phyloP scores from a whole-genome alignment of 1,284 basidiomycete species.

The Ganoderma resinaceum region DNA sequence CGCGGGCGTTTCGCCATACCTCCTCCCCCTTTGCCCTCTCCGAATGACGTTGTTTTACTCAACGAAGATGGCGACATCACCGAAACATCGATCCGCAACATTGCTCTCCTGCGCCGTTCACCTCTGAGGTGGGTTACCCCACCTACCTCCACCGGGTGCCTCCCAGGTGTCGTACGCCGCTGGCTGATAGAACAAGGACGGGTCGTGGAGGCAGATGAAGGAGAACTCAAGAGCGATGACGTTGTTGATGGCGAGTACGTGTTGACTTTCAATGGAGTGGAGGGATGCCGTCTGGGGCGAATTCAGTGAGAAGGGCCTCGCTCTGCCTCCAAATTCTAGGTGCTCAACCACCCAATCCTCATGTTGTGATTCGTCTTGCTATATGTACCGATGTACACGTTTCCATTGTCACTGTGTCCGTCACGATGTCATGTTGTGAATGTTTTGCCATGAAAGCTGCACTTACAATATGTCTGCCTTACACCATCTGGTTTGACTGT shows the following conservation, averaged over 20 bases:
- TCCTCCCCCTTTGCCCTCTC: slow-evolving; percentile 37
- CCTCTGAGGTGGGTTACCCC: slow-evolving; percentile 70
- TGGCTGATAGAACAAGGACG: slow-evolving; percentile 68
- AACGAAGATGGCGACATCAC: slow-evolving; percentile 57
- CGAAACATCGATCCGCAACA: slow-evolving; percentile 73
- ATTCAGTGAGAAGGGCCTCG: background rate
- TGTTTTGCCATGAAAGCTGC: background rate
- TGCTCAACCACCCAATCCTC: background rate
- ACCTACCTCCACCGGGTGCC: slow-evolving; percentile 60
- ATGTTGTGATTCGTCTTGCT: background rate
- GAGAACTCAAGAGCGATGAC: slow-evolving; percentile 48
- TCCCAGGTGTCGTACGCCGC: slow-evolving; percentile 71
- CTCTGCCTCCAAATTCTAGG: background rate
- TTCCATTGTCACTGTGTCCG: background rate
- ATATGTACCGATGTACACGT: background rate
- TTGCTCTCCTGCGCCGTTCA: slow-evolving; percentile 57
- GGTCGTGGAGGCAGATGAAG: slow-evolving; percentile 53
- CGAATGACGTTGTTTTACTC: slow-evolving; percentile 68
- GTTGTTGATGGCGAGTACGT: slow-evolving; percentile 67
- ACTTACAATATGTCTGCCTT: background rate
- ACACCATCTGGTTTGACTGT: background rate
- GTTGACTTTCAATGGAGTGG: slow-evolving; percentile 73
- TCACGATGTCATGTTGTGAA: background rate
- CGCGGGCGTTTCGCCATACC: slow-evolving; percentile 58
- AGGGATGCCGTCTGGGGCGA: slow-evolving; percentile 63